Evolutionary conservation across 2,329 filamentous ascomycete species (phyloP), one percentile per base, ranked within the genome.

Genomic region (Trematosphaeria pertusa): DNA sequence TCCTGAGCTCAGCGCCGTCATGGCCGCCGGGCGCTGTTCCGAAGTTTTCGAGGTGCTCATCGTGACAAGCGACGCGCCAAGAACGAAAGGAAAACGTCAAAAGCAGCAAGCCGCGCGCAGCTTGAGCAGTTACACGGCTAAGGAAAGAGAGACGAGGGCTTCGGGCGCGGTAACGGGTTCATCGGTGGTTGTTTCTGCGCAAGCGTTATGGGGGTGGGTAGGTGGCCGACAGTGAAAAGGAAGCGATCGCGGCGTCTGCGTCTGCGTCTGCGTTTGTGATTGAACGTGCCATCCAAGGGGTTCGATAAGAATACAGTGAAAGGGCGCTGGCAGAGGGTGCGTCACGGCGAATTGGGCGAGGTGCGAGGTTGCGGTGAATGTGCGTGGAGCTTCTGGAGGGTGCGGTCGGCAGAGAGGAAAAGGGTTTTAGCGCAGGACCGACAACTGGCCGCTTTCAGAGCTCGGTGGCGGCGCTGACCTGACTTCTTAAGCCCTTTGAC

Each of bases 211-310:
- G 17, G 20, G 12, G 37, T 15, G 17, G 36, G 35, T 32, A 40
- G 40, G 46, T 43, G 50, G 54, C 38, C 43, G 55, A 37, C 8
- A 43, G 42, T 10, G 35, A 32, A 36, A 20, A 35, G 42, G 26
- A 38, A 43, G 59, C 37, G 47, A 42, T 35, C 48, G 56, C 41
- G 42, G 46, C 48, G 41, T 49, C 48, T 53, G 39, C 36, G 52
- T 52, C 21, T 50, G 46, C 48, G 41, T 49, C 48, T 53, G 39
- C 36, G 52, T 52, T 19, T 50, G 51, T 43, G 40, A 52, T 48
- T 51, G 57, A 37, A 44, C 53, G 46, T 49, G 59, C 67, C 68
- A 70, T 70, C 50, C 62, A 70, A 65, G 54, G 57, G 54, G 48
- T 36, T 24, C 19, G 48, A 35, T 41, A 39, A 28, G 28, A 42